Base-by-base conservation (phyloP, 2,329 filamentous ascomycete genomes). In the Phialophora tarda region DNA sequence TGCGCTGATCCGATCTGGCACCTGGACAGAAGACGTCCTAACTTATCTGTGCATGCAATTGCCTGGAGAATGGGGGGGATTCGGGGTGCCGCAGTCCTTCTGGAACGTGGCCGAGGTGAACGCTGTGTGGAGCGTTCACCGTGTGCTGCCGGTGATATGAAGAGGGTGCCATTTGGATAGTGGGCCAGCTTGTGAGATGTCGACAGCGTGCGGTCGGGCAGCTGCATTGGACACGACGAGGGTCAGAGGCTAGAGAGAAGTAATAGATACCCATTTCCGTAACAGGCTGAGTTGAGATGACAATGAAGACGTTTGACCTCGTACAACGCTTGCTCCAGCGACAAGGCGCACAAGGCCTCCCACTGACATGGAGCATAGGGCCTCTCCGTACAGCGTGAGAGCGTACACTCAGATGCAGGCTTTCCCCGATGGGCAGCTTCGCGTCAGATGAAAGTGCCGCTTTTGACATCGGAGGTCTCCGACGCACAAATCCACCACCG, bases 11-110 rank as follows among this genome's bases (percentile, higher is more conserved):
- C 34, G 65, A 21, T 41, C 60, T 8, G 65, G 63, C 3, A 48
- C 53, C 32, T 70, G 68, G 68, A 70, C 56, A 6, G 68, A 66
- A 12, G 32, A 66, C 23, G 32, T 64, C 11, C 26, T 70, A 47
- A 58, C 66, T 3, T 59, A 57, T 23, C 58, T 70, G 34, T 68
- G 65, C 54, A 66, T 70, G 63, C 68, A 70, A 47, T 11, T 70
- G 53, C 57, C 51, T 24, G 66, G 62, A 38, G 68, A 70, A 62
- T 70, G 68, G 68, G 64, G 61, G n/a, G 62, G 63, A 7, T 70
- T 62, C 63, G 26, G 38, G 24, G 61, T 70, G 11, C 68, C 68
- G 55, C 26, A 53, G 24, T 28, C 11, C 51, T 68, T 66, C 59
- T 68, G 64, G 60, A 60, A 70, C 41, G 68, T 68, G 21, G 28